Base-by-base conservation (phyloP, 2,329 filamentous ascomycete species). In the Cordyceps militaris region DNA sequence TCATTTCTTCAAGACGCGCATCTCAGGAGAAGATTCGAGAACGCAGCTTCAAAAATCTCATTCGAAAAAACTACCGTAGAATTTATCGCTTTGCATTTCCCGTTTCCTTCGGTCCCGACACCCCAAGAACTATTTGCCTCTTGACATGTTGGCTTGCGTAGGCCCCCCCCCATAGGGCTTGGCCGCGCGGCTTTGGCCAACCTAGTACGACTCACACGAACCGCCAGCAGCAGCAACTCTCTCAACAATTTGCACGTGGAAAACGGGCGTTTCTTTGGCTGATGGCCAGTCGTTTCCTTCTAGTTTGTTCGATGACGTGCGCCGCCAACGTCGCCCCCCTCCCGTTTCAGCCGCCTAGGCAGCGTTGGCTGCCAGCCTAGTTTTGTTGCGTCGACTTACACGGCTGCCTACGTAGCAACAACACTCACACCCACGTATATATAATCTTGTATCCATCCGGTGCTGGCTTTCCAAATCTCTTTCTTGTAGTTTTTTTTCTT, bases 171-270 rank as follows among this genome's bases (percentile, higher is more conserved):
- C 34, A n/a, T 56, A 56, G 44, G 53, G 53, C 53, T n/a, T 56
- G 53, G 53, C 53, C 53, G 53, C 53, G 53, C 53, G 53, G 53
- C 53, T 28, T 34, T n/a, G n/a, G 16, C 42, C 43, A 40, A 56
- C 53, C 44, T 49, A 48, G 34, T 21, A 30, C 13, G 28, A 56
- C 53, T 56, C 43, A 49, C 34, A 19, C 36, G 52, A 10, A 48
- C 23, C 34, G 43, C 32, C 40, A 56, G 16, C 32, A 21, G 43
- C 32, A 42, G 43, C 53, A 38, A 38, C 14, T 38, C 6, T 32
- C 14, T 16, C 8, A 38, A 38, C 34, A n/a, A 1, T 38, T 7
- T 38, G 10, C 34, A 36, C 32, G n/a, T n/a, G n/a, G n/a, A n/a
- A n/a, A n/a, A n/a, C n/a, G n/a, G n/a, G n/a, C n/a, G n/a, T n/a